Conservation (phyloP, 306 rosid genomes). For the Casuarina cunninghamiana region DNA sequence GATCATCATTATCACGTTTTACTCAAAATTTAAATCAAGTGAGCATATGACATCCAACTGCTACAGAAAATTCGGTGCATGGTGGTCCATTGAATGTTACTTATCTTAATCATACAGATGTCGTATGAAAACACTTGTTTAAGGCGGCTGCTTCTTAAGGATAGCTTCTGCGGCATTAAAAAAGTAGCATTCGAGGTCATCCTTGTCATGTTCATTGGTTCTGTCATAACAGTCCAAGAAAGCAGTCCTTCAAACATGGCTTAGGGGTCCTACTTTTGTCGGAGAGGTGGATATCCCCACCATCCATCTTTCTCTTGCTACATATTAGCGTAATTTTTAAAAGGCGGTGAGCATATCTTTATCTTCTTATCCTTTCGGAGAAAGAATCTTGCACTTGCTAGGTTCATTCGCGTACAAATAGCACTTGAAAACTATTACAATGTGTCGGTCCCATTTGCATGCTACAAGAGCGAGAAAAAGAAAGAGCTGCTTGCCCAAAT, state of each 20-base stretch:
- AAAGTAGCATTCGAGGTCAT: background rate
- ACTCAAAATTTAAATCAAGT: background rate
- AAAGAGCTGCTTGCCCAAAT: background rate
- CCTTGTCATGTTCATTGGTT: conserved; percentile 29
- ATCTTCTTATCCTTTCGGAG: conserved; percentile 43
- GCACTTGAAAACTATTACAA: background rate
- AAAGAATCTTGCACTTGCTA: conserved; percentile 32
- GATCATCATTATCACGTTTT: background rate
- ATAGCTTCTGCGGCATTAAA: background rate
- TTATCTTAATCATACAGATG: background rate
- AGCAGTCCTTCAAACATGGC: conserved; percentile 2
- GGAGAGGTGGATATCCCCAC: background rate
- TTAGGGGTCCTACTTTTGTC: conserved; percentile 14
- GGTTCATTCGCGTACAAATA: conserved; percentile 19
- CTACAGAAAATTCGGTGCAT: too few species aligned
- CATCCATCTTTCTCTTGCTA: conserved; percentile 2
- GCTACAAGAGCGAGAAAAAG: background rate
- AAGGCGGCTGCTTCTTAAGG: conserved; percentile 4
- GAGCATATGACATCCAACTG: background rate
- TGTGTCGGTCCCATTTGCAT: conserved; percentile 1
- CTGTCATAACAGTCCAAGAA: conserved; percentile 29
- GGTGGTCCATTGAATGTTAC: too few species aligned
- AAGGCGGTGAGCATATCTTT: conserved; percentile 32
- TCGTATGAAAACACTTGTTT: background rate
- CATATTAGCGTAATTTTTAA: conserved; percentile 9